phyloP scores from a whole-genome alignment of 2,329 filamentous ascomycete species.

The Pyrenochaeta sp. region DNA sequence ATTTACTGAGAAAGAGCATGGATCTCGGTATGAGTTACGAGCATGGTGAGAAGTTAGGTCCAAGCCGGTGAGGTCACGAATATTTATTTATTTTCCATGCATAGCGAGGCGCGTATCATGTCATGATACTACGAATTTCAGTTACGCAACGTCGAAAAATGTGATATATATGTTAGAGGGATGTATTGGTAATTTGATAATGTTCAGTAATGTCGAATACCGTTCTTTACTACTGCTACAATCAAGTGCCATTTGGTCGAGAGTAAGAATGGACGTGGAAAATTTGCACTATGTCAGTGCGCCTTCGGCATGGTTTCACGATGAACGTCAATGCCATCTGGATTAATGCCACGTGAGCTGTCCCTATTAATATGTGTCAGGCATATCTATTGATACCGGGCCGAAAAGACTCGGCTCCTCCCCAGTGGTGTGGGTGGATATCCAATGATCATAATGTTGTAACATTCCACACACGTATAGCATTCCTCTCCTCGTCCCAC shows the following conservation, averaged over 20 bases:
- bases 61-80: not conserved
- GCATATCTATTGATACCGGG: not conserved
- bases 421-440: not conserved
- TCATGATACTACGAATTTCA: not conserved
- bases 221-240: no score
- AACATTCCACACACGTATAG: not conserved
- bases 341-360: not conserved
- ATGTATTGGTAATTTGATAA: no score
- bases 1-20: slow-evolving; percentile 10
- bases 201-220: no score
- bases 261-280: no score
- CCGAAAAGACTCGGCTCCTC: not conserved
- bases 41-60: not conserved
- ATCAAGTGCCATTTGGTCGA: no score
- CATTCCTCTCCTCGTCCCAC: not conserved
- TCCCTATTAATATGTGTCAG: not conserved
- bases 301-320: not conserved
- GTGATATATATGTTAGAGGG: no score
- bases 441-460: not conserved
- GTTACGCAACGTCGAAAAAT: no score
- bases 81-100: slow-evolving; percentile 11
- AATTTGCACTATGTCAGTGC: no score
- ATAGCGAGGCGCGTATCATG: slow-evolving; percentile 20
- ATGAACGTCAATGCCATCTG: not conserved
- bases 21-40: not conserved